A percentile compares a stretch with the other conserved stretches of the same genome.
Evolutionary conservation across 306 rosid species (phyloP).

Genomic region (Albizia julibrissin): DNA sequence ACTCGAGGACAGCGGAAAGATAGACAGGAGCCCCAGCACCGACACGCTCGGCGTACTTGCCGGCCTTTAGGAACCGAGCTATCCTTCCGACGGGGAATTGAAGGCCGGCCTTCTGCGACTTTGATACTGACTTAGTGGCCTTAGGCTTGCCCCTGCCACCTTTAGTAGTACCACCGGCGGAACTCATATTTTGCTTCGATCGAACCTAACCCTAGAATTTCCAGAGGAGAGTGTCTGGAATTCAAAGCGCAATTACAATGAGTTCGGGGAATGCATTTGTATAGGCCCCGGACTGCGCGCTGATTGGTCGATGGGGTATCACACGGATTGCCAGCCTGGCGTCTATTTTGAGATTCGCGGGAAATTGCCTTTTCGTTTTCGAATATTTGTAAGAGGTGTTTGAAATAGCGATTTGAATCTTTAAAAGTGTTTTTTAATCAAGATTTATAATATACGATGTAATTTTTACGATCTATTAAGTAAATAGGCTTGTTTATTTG

Average conservation of each 20-base stretch:
- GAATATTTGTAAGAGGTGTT: neutral
- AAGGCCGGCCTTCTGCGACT: conserved; percentile 84
- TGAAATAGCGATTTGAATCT: too few relatives aligned
- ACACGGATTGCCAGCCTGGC: conserved; percentile 52
- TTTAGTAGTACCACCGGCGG: conserved; percentile 68
- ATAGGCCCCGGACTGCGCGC: conserved; percentile 21
- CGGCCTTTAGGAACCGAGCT: conserved; percentile 79
- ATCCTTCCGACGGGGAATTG: conserved; percentile 92
- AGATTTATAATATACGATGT: too few relatives aligned
- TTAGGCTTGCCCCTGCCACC: conserved; percentile 97
- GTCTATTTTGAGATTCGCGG: conserved; percentile 11
- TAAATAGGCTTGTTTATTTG: too few relatives aligned
- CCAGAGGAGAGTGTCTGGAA: neutral
- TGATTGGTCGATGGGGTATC: conserved; percentile 26
- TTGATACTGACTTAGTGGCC: conserved; percentile 80
- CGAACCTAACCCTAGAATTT: conserved; percentile 39
- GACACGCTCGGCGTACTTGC: conserved; percentile 90
- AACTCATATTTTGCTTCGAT: conserved; percentile 54
- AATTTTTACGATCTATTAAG: too few relatives aligned
- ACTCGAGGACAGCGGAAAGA: conserved; percentile 87
- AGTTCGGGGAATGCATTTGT: neutral
- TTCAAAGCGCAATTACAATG: accelerated
- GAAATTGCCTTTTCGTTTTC: conserved; percentile 12
- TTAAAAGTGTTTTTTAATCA: too few relatives aligned
- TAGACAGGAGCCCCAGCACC: conserved; percentile 96